These are phyloP conservation scores for Microdochium paspali DNA, from an alignment of 2,329 filamentous ascomycete genomes.

Conservation along the genomic window DNA sequence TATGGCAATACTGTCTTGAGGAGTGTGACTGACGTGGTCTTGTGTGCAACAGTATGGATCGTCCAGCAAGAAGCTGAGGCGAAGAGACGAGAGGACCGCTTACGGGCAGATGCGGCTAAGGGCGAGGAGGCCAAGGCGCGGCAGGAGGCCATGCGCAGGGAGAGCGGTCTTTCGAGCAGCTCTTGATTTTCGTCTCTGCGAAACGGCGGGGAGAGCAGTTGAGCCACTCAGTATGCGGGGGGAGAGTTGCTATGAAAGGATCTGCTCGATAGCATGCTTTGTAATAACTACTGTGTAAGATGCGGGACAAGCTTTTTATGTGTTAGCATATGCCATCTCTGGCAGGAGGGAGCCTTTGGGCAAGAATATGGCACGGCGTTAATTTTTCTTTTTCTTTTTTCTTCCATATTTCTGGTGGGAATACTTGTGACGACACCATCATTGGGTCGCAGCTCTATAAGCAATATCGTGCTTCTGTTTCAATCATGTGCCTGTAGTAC, in stretches of 20 bases:
- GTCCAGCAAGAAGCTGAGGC: constrained; percentile 29
- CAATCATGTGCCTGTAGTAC: too few relatives aligned
- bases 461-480: too few relatives aligned
- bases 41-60: constrained; percentile 28
- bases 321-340: not conserved
- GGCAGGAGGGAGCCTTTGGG: not conserved
- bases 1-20: too few relatives aligned
- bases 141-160: constrained; percentile 29
- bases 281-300: not conserved
- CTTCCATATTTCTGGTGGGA: not conserved
- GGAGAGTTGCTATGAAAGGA: too few relatives aligned
- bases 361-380: constrained; percentile 1
- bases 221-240: too few relatives aligned
- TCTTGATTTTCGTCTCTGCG: not conserved
- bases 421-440: too few relatives aligned
- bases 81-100: constrained; percentile 22
- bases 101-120: constrained; percentile 21
- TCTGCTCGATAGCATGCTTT: too few relatives aligned
- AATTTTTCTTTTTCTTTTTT: not conserved
- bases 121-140: constrained; percentile 27
- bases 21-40: not conserved
- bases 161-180: constrained; percentile 13
- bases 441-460: too few relatives aligned
- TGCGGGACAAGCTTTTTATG: not conserved
- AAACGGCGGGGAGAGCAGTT: not conserved